Evolutionary conservation across 495 filamentous ascomycete species (phyloP), one percentile per base, ranked within the genome.

Genomic region (Aspergillus bertholletiae): DNA sequence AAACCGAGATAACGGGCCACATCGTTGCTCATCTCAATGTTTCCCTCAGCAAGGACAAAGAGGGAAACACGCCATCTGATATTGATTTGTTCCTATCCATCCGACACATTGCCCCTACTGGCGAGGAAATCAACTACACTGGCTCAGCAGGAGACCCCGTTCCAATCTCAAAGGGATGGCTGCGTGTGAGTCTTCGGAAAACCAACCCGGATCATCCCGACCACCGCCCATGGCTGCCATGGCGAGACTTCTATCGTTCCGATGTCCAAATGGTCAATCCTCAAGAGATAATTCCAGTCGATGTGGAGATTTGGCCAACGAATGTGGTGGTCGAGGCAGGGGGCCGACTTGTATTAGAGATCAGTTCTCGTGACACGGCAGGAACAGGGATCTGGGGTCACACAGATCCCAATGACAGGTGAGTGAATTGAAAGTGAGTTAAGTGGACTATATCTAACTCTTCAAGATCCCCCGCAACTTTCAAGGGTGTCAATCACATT

Each of bases 301-400:
- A 84, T 50, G 72, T 85, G 1, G 83, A 86, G 64, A 58, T 86
- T 0, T 85, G 83, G 83, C 83, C 83, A 11, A 85, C 82, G 5
- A 83, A 83, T 61, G 79, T 83, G 1, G 71, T 86, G 17, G 71
- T 82, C 13, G 73, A 72, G 24, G 62, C 65, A 24, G 80, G 81
- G 0, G 72, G 67, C 3, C 1, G 4, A 13, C 18, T 54, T 5
- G 13, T 40, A 0, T n/a, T 54, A 0, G 41, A 54, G 28, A 21
- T 54, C 1, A 32, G 30, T 12, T 32, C 30, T 5, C 8, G 30
- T 2, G 30, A 32, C 8, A 32, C 30, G 2, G 3, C 30, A 9
- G 30, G 30, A 11, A 32, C 30, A 2, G 30, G 30, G 8, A 2
- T 32, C 7, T 32, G 3, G 9, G 7, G 30, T 1, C 30, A 32